Evolutionary conservation across 2,329 filamentous ascomycete genomes (phyloP).

Genomic region (Aspergillus uvarum): DNA sequence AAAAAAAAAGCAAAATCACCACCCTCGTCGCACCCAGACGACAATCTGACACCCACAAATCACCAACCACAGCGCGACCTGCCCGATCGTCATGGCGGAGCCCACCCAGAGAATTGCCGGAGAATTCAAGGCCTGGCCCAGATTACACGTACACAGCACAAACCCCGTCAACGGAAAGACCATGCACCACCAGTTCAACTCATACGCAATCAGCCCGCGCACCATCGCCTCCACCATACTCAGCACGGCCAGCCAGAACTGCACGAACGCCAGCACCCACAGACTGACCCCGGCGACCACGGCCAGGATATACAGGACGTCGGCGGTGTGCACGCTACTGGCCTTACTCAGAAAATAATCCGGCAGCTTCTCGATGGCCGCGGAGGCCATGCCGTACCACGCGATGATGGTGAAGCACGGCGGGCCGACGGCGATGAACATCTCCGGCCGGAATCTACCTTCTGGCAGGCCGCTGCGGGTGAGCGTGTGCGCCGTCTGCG

Average conservation of each 20-base stretch:
- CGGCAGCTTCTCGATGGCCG: slow-evolving; percentile 33
- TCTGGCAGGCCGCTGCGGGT: slow-evolving; percentile 46
- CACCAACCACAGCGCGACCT: slow-evolving; percentile 11
- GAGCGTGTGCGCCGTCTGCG: slow-evolving; percentile 44
- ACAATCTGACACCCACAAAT: not conserved
- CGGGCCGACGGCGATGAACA: slow-evolving; percentile 56
- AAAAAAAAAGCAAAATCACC: not conserved
- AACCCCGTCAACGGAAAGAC: slow-evolving; percentile 47
- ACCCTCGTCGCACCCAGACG: not conserved
- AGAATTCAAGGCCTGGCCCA: slow-evolving; percentile 37
- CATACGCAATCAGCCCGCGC: slow-evolving; percentile 4
- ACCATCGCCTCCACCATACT: slow-evolving; percentile 31
- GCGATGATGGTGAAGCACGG: slow-evolving; percentile 46
- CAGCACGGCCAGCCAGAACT: slow-evolving; percentile 47
- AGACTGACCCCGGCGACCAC: slow-evolving; percentile 47
- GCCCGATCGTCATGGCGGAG: slow-evolving; percentile 10
- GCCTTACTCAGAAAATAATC: slow-evolving; percentile 30
- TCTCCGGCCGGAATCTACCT: slow-evolving; percentile 44
- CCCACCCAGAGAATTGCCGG: slow-evolving; percentile 30
- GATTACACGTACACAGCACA: slow-evolving; percentile 43
- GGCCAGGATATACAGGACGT: slow-evolving; percentile 43
- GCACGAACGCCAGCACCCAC: slow-evolving; percentile 53
- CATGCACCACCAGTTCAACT: slow-evolving; percentile 22
- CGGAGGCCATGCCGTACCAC: slow-evolving; percentile 49
- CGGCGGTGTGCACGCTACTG: slow-evolving; percentile 30